A percentile compares a stretch with the other conserved stretches of the same genome.
Conservation (phyloP, 148 eudicot genomes). For the Cornus kousa region DNA sequence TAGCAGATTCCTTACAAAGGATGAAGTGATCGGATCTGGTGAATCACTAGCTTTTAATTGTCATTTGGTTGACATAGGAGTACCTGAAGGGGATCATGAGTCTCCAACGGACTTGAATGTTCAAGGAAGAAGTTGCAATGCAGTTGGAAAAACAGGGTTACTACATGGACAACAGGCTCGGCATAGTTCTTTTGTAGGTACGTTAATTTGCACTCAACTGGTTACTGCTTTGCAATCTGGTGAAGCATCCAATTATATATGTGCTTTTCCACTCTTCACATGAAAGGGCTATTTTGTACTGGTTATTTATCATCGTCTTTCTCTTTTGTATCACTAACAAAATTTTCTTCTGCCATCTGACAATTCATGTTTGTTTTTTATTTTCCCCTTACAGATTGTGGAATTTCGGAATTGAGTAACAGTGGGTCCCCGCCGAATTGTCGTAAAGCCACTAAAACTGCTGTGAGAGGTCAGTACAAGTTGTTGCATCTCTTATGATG, state of each 20-base stretch:
- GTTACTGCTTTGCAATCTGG: background rate
- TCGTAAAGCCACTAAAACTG: constrained; percentile 3
- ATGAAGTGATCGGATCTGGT: constrained; percentile 62
- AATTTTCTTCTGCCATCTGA: background rate
- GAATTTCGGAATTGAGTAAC: constrained; percentile 3
- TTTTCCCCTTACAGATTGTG: constrained; percentile 9
- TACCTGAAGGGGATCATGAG: constrained; percentile 34
- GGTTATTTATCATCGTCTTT: background rate
- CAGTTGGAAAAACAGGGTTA: constrained; percentile 20
- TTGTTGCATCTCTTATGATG: no score
- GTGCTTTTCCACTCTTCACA: background rate
- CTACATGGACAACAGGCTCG: background rate
- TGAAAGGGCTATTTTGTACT: background rate
- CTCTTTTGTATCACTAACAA: background rate
- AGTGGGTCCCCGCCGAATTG: background rate
- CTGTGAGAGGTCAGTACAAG: background rate
- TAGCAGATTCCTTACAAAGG: constrained; percentile 69
- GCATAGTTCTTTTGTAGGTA: constrained; percentile 29
- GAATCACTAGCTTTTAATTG: constrained; percentile 57
- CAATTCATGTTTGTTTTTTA: background rate
- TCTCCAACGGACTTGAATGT: constrained; percentile 26
- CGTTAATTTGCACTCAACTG: constrained; percentile 7
- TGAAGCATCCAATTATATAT: background rate
- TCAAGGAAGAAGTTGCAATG: constrained; percentile 20
- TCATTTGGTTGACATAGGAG: constrained; percentile 80